phyloP scores from a whole-genome alignment of 257 asterid genomes.

The Nicotiana obtusifolia region DNA sequence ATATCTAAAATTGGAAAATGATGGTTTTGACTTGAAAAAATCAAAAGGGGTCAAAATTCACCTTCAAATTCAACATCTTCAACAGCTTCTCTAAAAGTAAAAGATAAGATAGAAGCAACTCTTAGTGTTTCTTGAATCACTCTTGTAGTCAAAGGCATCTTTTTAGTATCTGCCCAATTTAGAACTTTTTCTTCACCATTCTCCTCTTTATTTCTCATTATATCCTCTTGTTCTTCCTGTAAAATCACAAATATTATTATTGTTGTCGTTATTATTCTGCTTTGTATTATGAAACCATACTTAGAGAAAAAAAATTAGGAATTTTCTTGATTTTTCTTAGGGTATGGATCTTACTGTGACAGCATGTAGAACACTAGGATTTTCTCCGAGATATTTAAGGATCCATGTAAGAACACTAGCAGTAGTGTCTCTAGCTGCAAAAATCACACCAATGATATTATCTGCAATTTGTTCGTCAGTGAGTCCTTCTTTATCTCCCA shows the following conservation, averaged over 20 bases:
- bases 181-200: conserved; percentile 17
- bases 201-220: conserved; percentile 21
- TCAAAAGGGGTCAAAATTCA: background rate
- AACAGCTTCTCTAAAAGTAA: conserved; percentile 44
- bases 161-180: conserved; percentile 31
- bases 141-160: conserved; percentile 31
- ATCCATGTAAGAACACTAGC: conserved; percentile 46
- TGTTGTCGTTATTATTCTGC: no score
- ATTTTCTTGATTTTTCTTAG: background rate
- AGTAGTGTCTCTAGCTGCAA: conserved; percentile 42
- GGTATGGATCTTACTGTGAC: conserved; percentile 27
- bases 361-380: conserved; percentile 30
- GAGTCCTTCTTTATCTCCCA: conserved; percentile 32
- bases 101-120: conserved; percentile 38
- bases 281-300: background rate
- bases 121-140: conserved; percentile 42
- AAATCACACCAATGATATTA: conserved; percentile 36
- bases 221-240: conserved; percentile 35
- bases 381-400: conserved; percentile 35
- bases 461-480: conserved; percentile 40
- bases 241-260: no score
- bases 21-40: background rate
- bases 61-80: conserved; percentile 46
- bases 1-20: background rate
- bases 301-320: background rate